These are phyloP conservation scores for Aspergillus intermedius DNA, from an alignment of 2,329 filamentous ascomycete genomes.

Conservation along the genomic window DNA sequence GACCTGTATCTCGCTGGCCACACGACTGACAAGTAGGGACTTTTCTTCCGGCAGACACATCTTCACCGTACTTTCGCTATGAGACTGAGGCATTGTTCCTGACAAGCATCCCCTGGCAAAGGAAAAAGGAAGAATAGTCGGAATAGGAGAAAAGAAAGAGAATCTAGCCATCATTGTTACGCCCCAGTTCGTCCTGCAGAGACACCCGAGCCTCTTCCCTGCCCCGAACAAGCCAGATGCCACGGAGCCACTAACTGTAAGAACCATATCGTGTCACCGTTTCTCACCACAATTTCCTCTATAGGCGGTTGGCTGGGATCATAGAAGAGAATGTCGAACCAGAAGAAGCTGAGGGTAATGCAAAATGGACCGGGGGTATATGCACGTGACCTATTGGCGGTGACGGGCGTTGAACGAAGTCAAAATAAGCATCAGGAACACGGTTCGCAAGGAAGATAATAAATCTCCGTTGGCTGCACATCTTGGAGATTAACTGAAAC, in stretches of 20 bases:
- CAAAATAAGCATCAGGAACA: constrained; percentile 22
- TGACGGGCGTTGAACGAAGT: constrained; percentile 7
- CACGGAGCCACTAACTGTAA: background rate
- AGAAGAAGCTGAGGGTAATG: background rate
- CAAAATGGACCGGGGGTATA: background rate
- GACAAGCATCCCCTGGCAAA: no score
- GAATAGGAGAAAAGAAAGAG: background rate
- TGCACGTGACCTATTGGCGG: background rate
- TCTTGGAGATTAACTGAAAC: constrained; percentile 9
- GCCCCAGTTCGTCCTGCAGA: no score
- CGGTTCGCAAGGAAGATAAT: constrained; percentile 16
- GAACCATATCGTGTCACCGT: no score
- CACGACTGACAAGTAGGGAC: constrained; percentile 7
- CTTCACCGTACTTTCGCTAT: no score
- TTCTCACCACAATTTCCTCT: no score
- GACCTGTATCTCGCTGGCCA: constrained; percentile 3
- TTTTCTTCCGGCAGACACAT: background rate
- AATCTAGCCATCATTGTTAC: background rate
- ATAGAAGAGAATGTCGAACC: background rate
- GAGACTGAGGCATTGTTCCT: no score
- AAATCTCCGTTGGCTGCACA: constrained; percentile 2
- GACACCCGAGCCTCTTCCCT: no score
- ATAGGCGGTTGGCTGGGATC: background rate
- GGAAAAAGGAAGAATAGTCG: no score
- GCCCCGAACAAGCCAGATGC: constrained; percentile 4